These are phyloP conservation scores for Sporothrix dimorphospora DNA, from an alignment of 2,329 filamentous ascomycete species.

Conservation along the genomic window DNA sequence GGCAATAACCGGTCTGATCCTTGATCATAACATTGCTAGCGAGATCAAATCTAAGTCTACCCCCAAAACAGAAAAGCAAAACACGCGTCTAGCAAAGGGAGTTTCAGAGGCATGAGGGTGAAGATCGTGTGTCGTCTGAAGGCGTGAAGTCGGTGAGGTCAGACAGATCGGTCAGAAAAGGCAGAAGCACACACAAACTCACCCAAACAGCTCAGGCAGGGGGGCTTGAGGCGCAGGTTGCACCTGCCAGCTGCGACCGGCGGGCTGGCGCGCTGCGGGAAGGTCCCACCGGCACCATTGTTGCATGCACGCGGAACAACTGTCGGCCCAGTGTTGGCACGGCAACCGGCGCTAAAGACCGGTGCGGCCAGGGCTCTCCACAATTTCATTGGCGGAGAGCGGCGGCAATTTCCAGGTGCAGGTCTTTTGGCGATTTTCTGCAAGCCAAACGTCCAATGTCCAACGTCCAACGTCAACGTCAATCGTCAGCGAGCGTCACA, in stretches of 20 bases:
- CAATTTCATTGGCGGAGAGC: constrained; percentile 22
- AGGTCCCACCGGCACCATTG: constrained; percentile 21
- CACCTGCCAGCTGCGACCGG: not conserved
- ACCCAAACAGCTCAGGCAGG: constrained; percentile 12
- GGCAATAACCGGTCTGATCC: constrained; percentile 40
- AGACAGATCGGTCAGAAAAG: not conserved
- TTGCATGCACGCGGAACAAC: constrained; percentile 28
- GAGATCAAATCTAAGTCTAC: constrained; percentile 32
- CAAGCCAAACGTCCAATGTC: not conserved
- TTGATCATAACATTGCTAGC: constrained; percentile 43
- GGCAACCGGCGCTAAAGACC: constrained; percentile 24
- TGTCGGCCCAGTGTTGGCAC: constrained; percentile 33
- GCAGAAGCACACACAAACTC: not conserved
- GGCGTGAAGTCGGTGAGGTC: constrained; percentile 6
- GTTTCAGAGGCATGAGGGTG: not conserved
- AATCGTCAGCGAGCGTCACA: not conserved
- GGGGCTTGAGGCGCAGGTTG: not conserved
- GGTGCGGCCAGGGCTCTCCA: not conserved
- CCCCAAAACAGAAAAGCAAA: constrained; percentile 36
- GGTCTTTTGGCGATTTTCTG: not conserved
- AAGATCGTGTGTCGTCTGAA: constrained; percentile 18
- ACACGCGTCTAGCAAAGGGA: constrained; percentile 22
- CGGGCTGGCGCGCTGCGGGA: constrained; percentile 8
- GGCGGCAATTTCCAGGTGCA: constrained; percentile 21
- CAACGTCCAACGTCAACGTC: not conserved